Conservation (phyloP, 2,329 filamentous ascomycete species). For the Aspergillus calidoustus region DNA sequence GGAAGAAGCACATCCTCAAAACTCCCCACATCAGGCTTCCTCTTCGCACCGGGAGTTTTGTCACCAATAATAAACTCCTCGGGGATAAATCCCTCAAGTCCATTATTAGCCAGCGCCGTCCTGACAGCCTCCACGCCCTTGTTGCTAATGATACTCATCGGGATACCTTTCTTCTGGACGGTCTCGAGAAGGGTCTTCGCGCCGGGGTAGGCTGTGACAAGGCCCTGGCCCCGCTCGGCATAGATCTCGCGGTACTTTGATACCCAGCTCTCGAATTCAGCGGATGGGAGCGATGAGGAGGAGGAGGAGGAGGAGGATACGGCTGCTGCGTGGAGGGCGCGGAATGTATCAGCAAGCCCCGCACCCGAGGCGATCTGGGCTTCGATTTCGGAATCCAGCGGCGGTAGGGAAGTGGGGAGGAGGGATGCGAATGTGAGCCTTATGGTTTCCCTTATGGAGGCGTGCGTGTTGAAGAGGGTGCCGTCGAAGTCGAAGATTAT, state of each 20-base stretch:
- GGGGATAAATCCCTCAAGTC: conserved; percentile 7
- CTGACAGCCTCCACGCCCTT: conserved; percentile 28
- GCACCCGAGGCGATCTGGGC: conserved; percentile 18
- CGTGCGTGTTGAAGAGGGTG: conserved; percentile 24
- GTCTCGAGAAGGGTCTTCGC: conserved; percentile 18
- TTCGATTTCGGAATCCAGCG: background rate
- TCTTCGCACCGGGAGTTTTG: conserved; percentile 6
- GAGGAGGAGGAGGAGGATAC: conserved; percentile 4
- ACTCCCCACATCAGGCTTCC: conserved; percentile 21
- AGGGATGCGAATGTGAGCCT: conserved; percentile 18
- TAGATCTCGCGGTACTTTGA: conserved; percentile 28
- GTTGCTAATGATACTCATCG: conserved; percentile 31
- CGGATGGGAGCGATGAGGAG: conserved; percentile 20
- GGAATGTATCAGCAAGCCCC: conserved; percentile 18
- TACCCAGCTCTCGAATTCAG: conserved; percentile 19
- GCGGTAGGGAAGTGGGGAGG: conserved; percentile 6
- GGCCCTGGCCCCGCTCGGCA: conserved; percentile 24
- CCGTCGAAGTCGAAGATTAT: conserved; percentile 26
- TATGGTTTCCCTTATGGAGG: conserved; percentile 18
- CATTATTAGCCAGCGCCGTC: conserved; percentile 9
- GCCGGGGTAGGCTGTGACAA: conserved; percentile 24
- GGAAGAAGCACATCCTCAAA: conserved; percentile 25
- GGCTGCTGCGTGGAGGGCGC: conserved; percentile 12
- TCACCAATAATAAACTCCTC: conserved; percentile 20
- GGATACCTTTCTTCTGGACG: conserved; percentile 20